Percentiles rank a stretch among this genome's conserved stretches.
These are phyloP conservation scores for Pleurozium schreberi DNA, from an alignment of 225 moss, liverwort and hornwort genomes.

Conservation along the genomic window DNA sequence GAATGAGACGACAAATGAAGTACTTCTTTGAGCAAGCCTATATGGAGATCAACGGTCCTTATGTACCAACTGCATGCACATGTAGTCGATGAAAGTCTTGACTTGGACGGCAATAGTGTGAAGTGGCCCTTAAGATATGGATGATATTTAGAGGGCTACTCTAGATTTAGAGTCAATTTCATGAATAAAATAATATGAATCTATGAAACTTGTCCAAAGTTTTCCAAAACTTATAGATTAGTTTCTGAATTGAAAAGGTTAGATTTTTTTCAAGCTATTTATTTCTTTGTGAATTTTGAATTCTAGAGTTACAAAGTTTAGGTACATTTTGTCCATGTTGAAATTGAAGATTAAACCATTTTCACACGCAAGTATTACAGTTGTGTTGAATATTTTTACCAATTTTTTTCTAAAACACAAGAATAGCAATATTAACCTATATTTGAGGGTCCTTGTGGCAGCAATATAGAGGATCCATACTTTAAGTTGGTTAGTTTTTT, in stretches of 20 bases:
- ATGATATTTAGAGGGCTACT: background rate
- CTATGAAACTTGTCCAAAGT: background rate
- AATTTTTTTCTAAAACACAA: too few species aligned
- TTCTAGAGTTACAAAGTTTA: background rate
- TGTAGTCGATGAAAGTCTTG: background rate
- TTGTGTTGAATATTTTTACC: background rate
- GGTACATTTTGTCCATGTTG: fast-evolving
- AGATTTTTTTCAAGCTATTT: background rate
- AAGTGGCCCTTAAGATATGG: too few species aligned
- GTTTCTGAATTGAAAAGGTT: background rate
- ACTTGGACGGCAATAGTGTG: too few species aligned
- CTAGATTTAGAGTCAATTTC: background rate
- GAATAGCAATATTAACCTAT: too few species aligned
- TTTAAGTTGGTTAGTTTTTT: too few species aligned
- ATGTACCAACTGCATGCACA: background rate
- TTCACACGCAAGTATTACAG: background rate
- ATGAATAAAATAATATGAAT: background rate
- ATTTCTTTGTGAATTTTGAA: background rate
- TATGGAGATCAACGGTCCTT: background rate
- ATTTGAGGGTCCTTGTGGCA: too few species aligned
- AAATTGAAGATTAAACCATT: background rate
- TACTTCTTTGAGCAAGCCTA: background rate
- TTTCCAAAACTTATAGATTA: background rate
- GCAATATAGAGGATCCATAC: background rate
- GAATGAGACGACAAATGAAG: background rate